phyloP scores from a whole-genome alignment of 2,329 filamentous ascomycete species.

The Colletotrichum incanum region DNA sequence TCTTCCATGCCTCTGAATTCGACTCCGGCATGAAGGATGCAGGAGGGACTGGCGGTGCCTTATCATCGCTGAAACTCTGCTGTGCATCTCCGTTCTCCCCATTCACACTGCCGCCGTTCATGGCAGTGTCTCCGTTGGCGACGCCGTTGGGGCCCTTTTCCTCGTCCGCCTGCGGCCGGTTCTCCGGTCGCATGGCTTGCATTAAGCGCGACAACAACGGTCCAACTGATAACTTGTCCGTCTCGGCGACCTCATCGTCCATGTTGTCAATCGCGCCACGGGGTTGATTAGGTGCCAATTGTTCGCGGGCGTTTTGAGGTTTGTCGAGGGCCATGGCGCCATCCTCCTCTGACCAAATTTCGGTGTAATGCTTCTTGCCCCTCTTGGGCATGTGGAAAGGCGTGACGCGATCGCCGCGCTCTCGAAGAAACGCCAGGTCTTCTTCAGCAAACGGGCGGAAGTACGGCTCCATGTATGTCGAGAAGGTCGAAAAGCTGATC shows the following conservation, averaged over 20 bases:
- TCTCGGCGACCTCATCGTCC: slow-evolving; percentile 88
- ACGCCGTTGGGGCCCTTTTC: slow-evolving; percentile 69
- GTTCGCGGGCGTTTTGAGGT: slow-evolving; percentile 73
- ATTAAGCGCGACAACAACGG: slow-evolving; percentile 88
- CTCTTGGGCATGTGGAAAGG: slow-evolving; percentile 91
- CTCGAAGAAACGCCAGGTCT: slow-evolving; percentile 92
- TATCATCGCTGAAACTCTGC: slow-evolving; percentile 53
- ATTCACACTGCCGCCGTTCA: slow-evolving; percentile 63
- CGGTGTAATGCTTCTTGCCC: slow-evolving; percentile 87
- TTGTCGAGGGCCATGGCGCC: slow-evolving; percentile 82
- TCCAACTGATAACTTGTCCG: slow-evolving; percentile 89
- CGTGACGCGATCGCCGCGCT: slow-evolving; percentile 86
- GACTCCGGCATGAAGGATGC: slow-evolving; percentile 87
- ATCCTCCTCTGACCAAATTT: slow-evolving; percentile 96
- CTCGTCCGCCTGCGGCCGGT: slow-evolving; percentile 69
- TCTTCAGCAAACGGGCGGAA: slow-evolving; percentile 93
- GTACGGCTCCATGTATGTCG: slow-evolving; percentile 92
- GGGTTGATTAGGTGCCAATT: slow-evolving; percentile 83
- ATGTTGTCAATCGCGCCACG: slow-evolving; percentile 90
- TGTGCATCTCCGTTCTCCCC: slow-evolving; percentile 60
- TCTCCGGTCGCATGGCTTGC: slow-evolving; percentile 85
- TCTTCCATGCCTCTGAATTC: slow-evolving; percentile 83
- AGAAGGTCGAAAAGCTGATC: slow-evolving; percentile 93
- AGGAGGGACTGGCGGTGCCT: slow-evolving; percentile 67
- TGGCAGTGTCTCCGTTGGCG: slow-evolving; percentile 68